Evolutionary conservation across 768 basidiomycete species (phyloP).

Genomic region (Holtermannia corniformis): DNA sequence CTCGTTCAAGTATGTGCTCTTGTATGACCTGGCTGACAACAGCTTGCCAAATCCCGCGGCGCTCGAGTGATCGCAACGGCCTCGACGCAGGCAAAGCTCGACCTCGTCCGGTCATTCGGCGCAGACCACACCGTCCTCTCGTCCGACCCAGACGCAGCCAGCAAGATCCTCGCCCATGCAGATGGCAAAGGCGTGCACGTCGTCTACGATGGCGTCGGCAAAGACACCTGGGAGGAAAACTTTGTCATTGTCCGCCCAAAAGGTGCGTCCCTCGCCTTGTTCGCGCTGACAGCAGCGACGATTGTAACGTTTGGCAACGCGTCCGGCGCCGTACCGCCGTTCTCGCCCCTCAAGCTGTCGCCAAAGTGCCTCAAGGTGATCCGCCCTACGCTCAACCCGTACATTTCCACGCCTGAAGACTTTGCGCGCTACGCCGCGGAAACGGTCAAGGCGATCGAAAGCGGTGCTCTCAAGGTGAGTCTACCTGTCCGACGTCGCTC

Average conservation of each 20-base stretch:
- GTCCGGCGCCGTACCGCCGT: slow-evolving; percentile 60
- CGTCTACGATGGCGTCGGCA: slow-evolving; percentile 92
- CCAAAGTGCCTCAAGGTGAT: slow-evolving; percentile 66
- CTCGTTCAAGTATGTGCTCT: slow-evolving; percentile 39
- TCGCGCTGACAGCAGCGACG: slow-evolving; percentile 47
- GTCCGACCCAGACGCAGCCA: slow-evolving; percentile 46
- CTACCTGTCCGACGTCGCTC: neutral
- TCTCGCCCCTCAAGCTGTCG: slow-evolving; percentile 61
- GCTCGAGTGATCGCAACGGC: slow-evolving; percentile 90
- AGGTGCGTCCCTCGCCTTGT: slow-evolving; percentile 43
- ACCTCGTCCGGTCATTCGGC: slow-evolving; percentile 65
- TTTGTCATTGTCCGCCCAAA: slow-evolving; percentile 74
- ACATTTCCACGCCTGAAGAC: slow-evolving; percentile 66
- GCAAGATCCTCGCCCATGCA: slow-evolving; percentile 24
- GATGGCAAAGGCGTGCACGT: slow-evolving; percentile 52
- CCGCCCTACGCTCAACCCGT: slow-evolving; percentile 55
- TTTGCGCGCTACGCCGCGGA: slow-evolving; percentile 55
- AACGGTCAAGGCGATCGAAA: slow-evolving; percentile 54
- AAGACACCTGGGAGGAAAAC: slow-evolving; percentile 80
- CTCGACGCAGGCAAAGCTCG: slow-evolving; percentile 73
- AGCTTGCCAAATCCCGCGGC: slow-evolving; percentile 62
- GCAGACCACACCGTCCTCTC: slow-evolving; percentile 78
- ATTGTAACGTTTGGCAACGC: slow-evolving; percentile 87
- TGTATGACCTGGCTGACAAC: slow-evolving; percentile 25
- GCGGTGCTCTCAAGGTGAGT: slow-evolving; percentile 55